These are phyloP conservation scores for Lavandula angustifolia DNA, from an alignment of 257 asterid genomes.

Conservation along the genomic window DNA sequence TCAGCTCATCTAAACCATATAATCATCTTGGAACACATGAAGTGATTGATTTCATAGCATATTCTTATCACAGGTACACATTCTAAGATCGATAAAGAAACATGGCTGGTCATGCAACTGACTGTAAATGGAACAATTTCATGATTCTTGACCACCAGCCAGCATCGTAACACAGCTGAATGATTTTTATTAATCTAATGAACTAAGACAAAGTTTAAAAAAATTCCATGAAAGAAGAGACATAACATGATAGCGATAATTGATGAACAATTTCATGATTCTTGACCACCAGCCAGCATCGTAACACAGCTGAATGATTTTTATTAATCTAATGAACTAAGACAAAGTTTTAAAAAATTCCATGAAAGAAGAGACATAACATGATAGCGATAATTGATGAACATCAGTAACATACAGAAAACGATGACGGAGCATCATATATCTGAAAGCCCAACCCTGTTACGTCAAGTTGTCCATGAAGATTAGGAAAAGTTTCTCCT, in stretches of 20 bases:
- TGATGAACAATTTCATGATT: conserved; percentile 1
- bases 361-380: conserved; percentile 16
- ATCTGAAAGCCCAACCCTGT: conserved; percentile 86
- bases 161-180: not conserved
- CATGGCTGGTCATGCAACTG: conserved; percentile 4
- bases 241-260: conserved; percentile 17
- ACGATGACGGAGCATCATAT: conserved; percentile 85
- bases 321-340: conserved; percentile 15
- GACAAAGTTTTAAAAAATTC: conserved; percentile 13
- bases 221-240: conserved; percentile 17
- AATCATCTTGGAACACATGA: conserved; percentile 4
- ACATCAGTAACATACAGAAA: conserved; percentile 61
- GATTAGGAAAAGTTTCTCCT: conserved; percentile 93
- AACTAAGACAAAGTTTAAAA: conserved; percentile 12
- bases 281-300: conserved; percentile 14
- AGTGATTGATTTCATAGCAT: conserved; percentile 3
- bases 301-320: not conserved
- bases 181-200: conserved; percentile 9
- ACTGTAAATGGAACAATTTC: conserved; percentile 15
- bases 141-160: conserved; percentile 7
- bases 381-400: conserved; percentile 17
- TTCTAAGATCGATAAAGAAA: conserved; percentile 3
- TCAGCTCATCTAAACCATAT: conserved; percentile 10
- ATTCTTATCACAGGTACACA: not conserved
- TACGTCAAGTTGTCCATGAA: conserved; percentile 98